Evolutionary conservation across 352 stramenopile species (phyloP).

Genomic region (Phytopythium vexans): DNA sequence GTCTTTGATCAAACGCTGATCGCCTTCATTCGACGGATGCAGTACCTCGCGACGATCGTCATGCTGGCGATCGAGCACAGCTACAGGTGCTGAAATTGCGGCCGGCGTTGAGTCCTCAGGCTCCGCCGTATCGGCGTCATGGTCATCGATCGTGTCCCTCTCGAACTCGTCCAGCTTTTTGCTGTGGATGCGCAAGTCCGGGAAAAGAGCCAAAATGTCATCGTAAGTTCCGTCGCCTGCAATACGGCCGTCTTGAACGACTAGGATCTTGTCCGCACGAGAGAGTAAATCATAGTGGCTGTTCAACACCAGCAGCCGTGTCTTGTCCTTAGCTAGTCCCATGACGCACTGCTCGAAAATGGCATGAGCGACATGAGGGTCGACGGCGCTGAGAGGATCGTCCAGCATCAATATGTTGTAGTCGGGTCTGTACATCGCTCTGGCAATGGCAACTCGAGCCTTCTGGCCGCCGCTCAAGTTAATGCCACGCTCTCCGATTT

Average conservation of each 20-base stretch:
- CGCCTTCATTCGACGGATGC: background rate
- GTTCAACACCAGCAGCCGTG: conserved; percentile 90
- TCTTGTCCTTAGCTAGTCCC: conserved; percentile 46
- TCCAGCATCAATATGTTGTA: conserved; percentile 91
- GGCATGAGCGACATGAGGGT: conserved; percentile 91
- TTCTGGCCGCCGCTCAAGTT: conserved; percentile 94
- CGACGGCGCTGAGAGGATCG: conserved; percentile 91
- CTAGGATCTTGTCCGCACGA: conserved; percentile 42
- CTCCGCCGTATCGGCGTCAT: conserved; percentile 3
- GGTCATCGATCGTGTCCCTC: background rate
- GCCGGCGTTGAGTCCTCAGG: background rate
- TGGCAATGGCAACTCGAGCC: conserved; percentile 75
- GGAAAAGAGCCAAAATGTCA: conserved; percentile 43
- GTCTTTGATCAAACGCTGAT: conserved; percentile 9
- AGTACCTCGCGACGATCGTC: no score
- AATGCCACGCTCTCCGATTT: conserved; percentile 95
- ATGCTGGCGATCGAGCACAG: no score
- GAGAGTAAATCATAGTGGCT: conserved; percentile 85
- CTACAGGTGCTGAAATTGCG: no score
- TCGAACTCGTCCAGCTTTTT: conserved; percentile 1
- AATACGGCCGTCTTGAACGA: conserved; percentile 70
- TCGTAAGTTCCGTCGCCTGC: conserved; percentile 67
- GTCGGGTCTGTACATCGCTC: conserved; percentile 82
- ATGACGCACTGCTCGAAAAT: conserved; percentile 90
- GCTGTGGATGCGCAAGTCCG: conserved; percentile 11